Evolutionary conservation across 495 filamentous ascomycete species (phyloP).

Genomic region (Mycothermus thermophilus): DNA sequence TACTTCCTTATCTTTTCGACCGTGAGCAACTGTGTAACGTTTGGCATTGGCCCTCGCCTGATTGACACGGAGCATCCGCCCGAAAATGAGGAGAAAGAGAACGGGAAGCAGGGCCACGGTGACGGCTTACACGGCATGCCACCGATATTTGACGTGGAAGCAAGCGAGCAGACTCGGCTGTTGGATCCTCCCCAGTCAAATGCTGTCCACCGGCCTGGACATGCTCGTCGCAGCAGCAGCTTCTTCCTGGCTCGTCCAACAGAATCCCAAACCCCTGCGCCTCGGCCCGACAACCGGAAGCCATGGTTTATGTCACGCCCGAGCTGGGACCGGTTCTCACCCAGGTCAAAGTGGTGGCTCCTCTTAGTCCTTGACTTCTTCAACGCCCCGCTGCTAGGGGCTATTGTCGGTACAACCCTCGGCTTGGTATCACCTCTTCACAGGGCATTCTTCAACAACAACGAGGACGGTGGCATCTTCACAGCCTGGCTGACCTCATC

Average conservation of each 20-base stretch:
- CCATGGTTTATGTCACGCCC: slow-evolving; percentile 8
- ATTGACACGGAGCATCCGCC: slow-evolving; percentile 22
- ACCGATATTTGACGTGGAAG: background rate
- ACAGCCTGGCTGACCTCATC: slow-evolving; percentile 58
- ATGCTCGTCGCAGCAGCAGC: background rate
- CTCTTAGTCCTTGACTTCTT: slow-evolving; percentile 39
- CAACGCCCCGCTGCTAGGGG: slow-evolving; percentile 55
- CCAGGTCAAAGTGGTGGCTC: slow-evolving; percentile 15
- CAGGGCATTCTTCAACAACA: slow-evolving; percentile 48
- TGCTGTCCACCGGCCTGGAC: no score
- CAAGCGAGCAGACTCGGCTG: slow-evolving; percentile 13
- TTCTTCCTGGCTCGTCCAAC: slow-evolving; percentile 1
- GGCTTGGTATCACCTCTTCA: slow-evolving; percentile 52
- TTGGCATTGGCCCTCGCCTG: slow-evolving; percentile 49
- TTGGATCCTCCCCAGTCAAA: slow-evolving; percentile 1
- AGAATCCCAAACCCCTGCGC: background rate
- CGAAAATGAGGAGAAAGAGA: slow-evolving; percentile 19
- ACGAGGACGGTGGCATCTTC: slow-evolving; percentile 52
- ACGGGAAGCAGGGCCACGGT: background rate
- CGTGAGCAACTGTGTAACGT: slow-evolving; percentile 32
- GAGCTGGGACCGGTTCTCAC: slow-evolving; percentile 24
- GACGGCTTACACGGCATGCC: background rate
- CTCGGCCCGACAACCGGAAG: slow-evolving; percentile 9
- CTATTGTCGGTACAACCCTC: slow-evolving; percentile 44
- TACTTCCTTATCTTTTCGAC: slow-evolving; percentile 53